Evolutionary conservation across 768 basidiomycete genomes (phyloP).

Genomic region (Leccinum imitatum): DNA sequence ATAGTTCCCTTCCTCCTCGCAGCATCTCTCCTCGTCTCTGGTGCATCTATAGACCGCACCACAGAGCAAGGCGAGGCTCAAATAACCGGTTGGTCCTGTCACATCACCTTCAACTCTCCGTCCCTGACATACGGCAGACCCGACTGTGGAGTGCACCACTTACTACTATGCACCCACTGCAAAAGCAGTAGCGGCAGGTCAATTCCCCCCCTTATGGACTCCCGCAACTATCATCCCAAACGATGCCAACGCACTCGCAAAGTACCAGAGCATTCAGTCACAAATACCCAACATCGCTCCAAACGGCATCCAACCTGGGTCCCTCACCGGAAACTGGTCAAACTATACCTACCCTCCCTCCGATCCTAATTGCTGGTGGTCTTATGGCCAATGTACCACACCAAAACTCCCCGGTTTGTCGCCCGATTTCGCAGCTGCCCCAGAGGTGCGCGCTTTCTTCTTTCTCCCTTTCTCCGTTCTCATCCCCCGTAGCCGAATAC

Average conservation of each 20-base stretch:
- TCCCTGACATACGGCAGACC: conserved; percentile 22
- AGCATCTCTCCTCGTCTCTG: conserved; percentile 2
- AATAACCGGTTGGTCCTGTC: conserved; percentile 34
- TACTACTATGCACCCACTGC: conserved; percentile 43
- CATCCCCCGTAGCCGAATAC: conserved; percentile 41
- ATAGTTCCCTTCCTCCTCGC: conserved; percentile 4
- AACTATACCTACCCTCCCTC: conserved; percentile 35
- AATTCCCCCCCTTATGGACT: conserved; percentile 49
- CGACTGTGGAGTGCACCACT: conserved; percentile 40
- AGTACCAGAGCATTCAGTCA: conserved; percentile 43
- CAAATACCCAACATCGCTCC: conserved; percentile 48
- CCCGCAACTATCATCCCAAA: conserved; percentile 41
- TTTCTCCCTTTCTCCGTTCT: neutral
- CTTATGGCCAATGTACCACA: conserved; percentile 39
- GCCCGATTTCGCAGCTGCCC: conserved; percentile 44
- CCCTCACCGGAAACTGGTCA: conserved; percentile 32
- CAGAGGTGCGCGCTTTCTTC: conserved; percentile 40
- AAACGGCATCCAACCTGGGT: conserved; percentile 32
- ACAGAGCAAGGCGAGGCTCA: conserved; percentile 37
- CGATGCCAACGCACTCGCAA: conserved; percentile 43
- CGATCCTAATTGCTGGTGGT: conserved; percentile 54
- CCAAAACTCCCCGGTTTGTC: conserved; percentile 47
- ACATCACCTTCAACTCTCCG: neutral
- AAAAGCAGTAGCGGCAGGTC: conserved; percentile 25
- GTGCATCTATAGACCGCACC: conserved; percentile 28